These are phyloP conservation scores for Fusarium caatingaense DNA, from an alignment of 2,329 filamentous ascomycete genomes.

Conservation along the genomic window DNA sequence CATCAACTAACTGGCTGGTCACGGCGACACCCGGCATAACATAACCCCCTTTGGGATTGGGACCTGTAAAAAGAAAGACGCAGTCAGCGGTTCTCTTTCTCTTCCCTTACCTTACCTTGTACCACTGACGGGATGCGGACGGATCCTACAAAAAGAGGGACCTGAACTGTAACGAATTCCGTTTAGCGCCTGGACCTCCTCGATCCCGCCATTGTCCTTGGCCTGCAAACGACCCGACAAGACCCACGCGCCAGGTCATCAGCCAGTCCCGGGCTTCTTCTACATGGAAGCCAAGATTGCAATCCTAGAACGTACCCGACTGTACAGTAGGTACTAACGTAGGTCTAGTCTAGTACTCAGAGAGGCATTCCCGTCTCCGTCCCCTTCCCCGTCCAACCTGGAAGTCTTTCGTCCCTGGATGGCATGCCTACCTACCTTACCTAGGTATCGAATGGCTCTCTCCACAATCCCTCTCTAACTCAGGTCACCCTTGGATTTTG, in stretches of 20 bases:
- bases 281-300: slow-evolving; percentile 34
- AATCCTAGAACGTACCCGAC: slow-evolving; percentile 33
- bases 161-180: slow-evolving; percentile 43
- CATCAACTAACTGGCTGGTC: slow-evolving; percentile 13
- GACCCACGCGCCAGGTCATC: slow-evolving; percentile 36
- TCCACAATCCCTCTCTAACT: slow-evolving; percentile 34
- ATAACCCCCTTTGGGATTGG: not conserved
- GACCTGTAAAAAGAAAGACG: slow-evolving; percentile 17
- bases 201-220: slow-evolving; percentile 45
- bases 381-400: slow-evolving; percentile 6
- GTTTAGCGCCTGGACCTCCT: slow-evolving; percentile 47
- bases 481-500: slow-evolving; percentile 39
- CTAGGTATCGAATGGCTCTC: slow-evolving; percentile 14
- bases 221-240: slow-evolving; percentile 28
- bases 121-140: slow-evolving; percentile 20
- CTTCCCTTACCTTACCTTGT: not conserved
- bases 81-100: slow-evolving; percentile 2
- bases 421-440: not conserved
- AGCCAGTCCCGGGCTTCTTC: slow-evolving; percentile 34
- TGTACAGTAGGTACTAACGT: not conserved
- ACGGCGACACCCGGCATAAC: slow-evolving; percentile 28
- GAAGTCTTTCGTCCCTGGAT: slow-evolving; percentile 28
- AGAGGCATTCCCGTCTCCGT: slow-evolving; percentile 33
- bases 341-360: not conserved
- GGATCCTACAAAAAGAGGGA: slow-evolving; percentile 6